These are phyloP conservation scores for Boletus sp. DNA, from an alignment of 768 basidiomycete genomes.

Conservation along the genomic window DNA sequence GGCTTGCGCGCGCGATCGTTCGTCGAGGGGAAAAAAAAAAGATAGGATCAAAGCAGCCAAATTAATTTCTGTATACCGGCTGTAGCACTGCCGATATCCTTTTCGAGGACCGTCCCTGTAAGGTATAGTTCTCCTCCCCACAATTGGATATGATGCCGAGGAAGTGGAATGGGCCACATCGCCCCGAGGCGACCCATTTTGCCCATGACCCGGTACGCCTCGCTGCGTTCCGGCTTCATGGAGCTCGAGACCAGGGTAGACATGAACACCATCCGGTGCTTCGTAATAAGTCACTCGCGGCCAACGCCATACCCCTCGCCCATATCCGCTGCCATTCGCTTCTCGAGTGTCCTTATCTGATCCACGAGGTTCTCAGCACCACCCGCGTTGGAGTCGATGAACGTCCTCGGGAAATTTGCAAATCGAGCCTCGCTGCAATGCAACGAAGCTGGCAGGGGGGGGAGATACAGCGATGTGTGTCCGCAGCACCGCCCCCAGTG, in stretches of 20 bases:
- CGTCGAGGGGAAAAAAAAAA: constrained; percentile 17
- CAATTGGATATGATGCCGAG: constrained; percentile 17
- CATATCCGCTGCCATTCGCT: constrained; percentile 32
- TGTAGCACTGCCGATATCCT: constrained; percentile 11
- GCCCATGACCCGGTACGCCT: constrained; percentile 44
- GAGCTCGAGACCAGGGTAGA: constrained; percentile 46
- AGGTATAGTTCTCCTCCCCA: constrained; percentile 5
- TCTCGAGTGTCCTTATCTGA: constrained; percentile 29
- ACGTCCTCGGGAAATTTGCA: constrained; percentile 34
- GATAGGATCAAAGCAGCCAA: constrained; percentile 1
- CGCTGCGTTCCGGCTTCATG: constrained; percentile 52
- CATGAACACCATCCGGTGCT: constrained; percentile 33
- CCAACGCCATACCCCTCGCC: constrained; percentile 22
- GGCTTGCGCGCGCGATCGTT: constrained; percentile 1
- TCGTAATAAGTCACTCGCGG: constrained; percentile 28
- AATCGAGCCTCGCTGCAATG: constrained; percentile 33
- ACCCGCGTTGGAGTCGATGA: constrained; percentile 24
- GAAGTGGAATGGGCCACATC: constrained; percentile 21
- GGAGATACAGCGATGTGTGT: constrained; percentile 51
- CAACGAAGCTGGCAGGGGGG: constrained; percentile 48
- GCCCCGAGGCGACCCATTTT: constrained; percentile 30
- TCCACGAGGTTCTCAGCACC: constrained; percentile 35
- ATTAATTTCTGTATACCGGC: constrained; percentile 14
- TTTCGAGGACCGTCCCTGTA: constrained; percentile 9
- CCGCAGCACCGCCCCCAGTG: constrained; percentile 37